Evolutionary conservation across 805 yeast species (phyloP), one percentile per base, ranked within the genome.

Genomic region (Priceomyces medius): DNA sequence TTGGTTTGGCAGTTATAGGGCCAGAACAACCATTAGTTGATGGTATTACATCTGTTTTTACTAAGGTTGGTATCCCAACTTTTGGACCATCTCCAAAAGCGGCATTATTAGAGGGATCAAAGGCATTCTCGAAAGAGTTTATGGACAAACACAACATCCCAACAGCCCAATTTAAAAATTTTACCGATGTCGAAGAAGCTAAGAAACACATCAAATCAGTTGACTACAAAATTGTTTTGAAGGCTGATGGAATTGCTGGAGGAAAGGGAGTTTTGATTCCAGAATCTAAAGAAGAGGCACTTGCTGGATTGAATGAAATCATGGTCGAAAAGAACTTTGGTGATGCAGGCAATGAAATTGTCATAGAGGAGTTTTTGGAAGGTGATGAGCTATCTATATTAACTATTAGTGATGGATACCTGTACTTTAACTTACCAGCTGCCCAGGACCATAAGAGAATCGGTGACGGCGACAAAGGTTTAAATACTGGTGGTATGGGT

Each of bases 401-500:
- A 55, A 89, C 98, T 36, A 73, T 93, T 51, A 79, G 88, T 55
- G 99, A 93, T 61, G 99, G 99, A 43, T 91, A 93, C 72, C 80
- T 95, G 8, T 83, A 82, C 57, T 79, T 82, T 61, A 90, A 88
- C 61, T 77, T 93, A 44, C 99, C 99, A 32, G 87, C 98, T 34
- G 97, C 98, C 20, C 99, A 93, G 70, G 99, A 93, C 62, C 99
- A 93, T 70, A 93, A 93, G 72, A 83, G 99, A 64, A 77, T 85
- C 52, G 95, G 95, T 42, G 88, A 95, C 56, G 90, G 90, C 46
- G 99, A 93, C 63, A 72, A 81, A 29, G 99, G 99, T 19, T 76
- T 91, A 48, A 93, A 93, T 70, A 93, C 99, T 28, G 99, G 99
- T 53, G 99, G 99, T 49, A 93, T 93, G 99, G 99, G 99, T 49